A percentile compares a stretch with the other conserved stretches of the same genome.
Conservation (phyloP, 2,329 filamentous ascomycete species). For the Penicillium thymicola region DNA sequence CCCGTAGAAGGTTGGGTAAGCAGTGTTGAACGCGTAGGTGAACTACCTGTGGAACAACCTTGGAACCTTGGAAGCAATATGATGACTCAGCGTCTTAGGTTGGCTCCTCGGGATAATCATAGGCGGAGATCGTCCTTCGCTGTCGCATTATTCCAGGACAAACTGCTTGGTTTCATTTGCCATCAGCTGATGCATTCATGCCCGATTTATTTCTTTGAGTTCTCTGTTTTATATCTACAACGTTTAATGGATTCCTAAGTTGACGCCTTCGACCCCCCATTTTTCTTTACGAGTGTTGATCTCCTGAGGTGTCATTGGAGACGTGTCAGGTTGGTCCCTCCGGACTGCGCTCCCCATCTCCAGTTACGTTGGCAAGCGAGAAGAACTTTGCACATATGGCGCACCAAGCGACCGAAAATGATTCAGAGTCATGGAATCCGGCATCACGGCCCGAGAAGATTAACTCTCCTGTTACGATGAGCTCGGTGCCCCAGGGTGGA, state of each 20-base stretch:
- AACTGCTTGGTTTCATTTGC: slow-evolving; percentile 3
- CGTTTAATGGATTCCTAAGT: slow-evolving; percentile 20
- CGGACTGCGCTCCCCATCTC: slow-evolving; percentile 10
- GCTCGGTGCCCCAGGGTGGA: slow-evolving; percentile 1
- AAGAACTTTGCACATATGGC: slow-evolving; percentile 21
- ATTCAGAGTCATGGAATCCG: slow-evolving; percentile 52
- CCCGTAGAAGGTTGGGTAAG: too few relatives aligned
- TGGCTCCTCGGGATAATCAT: background rate
- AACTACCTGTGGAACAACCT: too few relatives aligned
- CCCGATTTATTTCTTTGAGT: slow-evolving; percentile 10
- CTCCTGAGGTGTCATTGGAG: slow-evolving; percentile 23
- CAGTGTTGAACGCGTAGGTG: too few relatives aligned
- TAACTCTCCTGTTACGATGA: slow-evolving; percentile 14
- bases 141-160: slow-evolving; percentile 4
- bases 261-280: slow-evolving; percentile 3
- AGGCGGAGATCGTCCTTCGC: background rate
- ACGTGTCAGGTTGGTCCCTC: slow-evolving; percentile 28
- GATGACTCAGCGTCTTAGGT: slow-evolving; percentile 3
- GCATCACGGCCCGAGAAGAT: slow-evolving; percentile 48
- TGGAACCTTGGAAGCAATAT: background rate
- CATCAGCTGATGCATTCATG: slow-evolving; percentile 8
- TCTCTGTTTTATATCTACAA: background rate
- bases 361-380: slow-evolving; percentile 10
- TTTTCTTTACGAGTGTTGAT: slow-evolving; percentile 21
- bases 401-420: slow-evolving; percentile 13